Evolutionary conservation across 805 yeast genomes (phyloP).

Genomic region (Ogataea paradorogensis): DNA sequence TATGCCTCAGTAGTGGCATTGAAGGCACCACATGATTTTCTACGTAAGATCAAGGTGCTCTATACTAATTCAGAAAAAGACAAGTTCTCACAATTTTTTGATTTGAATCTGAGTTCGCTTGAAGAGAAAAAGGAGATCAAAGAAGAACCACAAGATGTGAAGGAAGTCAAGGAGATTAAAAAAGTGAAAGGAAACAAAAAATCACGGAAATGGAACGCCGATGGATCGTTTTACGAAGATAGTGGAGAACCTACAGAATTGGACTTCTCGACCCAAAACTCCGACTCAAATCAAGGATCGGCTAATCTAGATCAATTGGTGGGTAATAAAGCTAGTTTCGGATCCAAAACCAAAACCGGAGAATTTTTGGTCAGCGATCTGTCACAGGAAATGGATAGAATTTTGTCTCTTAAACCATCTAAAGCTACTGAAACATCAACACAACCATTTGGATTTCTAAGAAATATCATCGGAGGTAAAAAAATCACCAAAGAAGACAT

Average conservation of each 20-base stretch:
- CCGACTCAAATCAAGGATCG: conserved; percentile 14
- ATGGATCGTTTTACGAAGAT: conserved; percentile 52
- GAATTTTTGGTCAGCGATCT: conserved; percentile 66
- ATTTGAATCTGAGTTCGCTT: conserved; percentile 34
- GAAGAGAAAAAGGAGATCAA: conserved; percentile 19
- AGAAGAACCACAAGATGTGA: conserved; percentile 4
- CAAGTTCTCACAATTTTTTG: conserved; percentile 39
- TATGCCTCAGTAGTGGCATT: conserved; percentile 37
- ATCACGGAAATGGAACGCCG: conserved; percentile 64
- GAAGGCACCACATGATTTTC: conserved; percentile 29
- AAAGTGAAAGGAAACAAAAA: conserved; percentile 33
- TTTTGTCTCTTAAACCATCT: conserved; percentile 29
- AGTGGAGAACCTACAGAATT: conserved; percentile 39
- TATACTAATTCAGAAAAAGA: conserved; percentile 29
- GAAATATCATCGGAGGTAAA: conserved; percentile 66
- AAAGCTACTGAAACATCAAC: conserved; percentile 24
- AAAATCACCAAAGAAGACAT: conserved; percentile 63
- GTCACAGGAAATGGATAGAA: conserved; percentile 47
- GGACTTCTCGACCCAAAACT: conserved; percentile 49
- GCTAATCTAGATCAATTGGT: conserved; percentile 31
- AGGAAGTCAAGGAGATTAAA: conserved; percentile 8
- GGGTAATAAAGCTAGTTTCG: conserved; percentile 42
- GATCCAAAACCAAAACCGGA: conserved; percentile 46
- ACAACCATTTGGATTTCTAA: conserved; percentile 56
- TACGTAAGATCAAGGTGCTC: conserved; percentile 23